Conservation (phyloP, 257 asterid species). For the Coffea eugenioides region DNA sequence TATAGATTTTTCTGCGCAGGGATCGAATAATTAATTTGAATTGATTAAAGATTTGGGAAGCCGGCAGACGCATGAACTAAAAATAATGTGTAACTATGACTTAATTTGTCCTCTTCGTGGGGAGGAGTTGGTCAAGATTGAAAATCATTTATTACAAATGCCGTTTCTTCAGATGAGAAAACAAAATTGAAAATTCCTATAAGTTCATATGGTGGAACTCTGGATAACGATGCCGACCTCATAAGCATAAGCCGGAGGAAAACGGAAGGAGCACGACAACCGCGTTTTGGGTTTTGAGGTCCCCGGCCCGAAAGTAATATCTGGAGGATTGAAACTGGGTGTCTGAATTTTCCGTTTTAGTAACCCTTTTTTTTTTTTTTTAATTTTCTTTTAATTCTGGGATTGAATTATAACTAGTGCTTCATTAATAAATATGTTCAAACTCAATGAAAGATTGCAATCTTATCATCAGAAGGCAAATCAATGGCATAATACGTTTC, state of each 20-base stretch:
- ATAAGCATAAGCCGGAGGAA: background rate
- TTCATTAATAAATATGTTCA: background rate
- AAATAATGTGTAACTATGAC: background rate
- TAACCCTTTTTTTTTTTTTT: background rate
- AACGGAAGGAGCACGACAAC: background rate
- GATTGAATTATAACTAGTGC: background rate
- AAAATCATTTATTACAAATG: background rate
- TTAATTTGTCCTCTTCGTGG: background rate
- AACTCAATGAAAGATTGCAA: background rate
- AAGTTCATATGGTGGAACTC: background rate
- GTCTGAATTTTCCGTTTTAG: no score
- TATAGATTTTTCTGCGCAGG: no score
- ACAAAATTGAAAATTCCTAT: background rate
- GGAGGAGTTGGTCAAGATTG: background rate
- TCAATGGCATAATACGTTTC: background rate
- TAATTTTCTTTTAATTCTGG: no score
- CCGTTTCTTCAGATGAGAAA: background rate
- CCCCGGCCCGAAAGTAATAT: background rate
- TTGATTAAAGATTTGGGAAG: background rate
- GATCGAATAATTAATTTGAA: no score
- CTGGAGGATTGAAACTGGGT: background rate
- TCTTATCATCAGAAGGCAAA: background rate
- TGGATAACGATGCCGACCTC: constrained; percentile 11
- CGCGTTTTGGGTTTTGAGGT: background rate
- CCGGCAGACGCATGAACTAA: background rate